Conservation (phyloP, 2,329 filamentous ascomycete species). For the Neonectria punicea region DNA sequence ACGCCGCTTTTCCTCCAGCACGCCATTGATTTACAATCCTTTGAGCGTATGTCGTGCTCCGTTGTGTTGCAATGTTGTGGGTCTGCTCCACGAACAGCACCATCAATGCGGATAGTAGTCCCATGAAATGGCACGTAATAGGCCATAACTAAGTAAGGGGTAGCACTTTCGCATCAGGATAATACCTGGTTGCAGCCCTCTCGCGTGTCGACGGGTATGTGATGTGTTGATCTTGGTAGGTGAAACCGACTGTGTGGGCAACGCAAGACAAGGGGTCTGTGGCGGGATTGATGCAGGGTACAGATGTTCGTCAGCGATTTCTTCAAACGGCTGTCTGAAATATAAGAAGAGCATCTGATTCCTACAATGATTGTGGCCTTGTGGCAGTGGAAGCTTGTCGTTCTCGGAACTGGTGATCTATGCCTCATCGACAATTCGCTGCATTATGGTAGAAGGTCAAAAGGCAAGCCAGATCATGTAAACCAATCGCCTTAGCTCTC, state of each 20-base stretch:
- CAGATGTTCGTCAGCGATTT: neutral
- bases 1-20: neutral
- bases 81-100: neutral
- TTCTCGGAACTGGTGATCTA: neutral
- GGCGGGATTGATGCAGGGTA: neutral
- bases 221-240: neutral
- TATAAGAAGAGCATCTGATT: no score
- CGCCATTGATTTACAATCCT: neutral
- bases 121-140: neutral
- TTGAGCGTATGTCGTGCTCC: neutral
- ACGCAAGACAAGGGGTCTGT: neutral
- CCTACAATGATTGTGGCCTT: no score
- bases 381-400: no score
- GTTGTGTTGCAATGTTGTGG: neutral
- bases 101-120: neutral
- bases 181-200: neutral
- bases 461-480: neutral
- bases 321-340: neutral
- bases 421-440: neutral
- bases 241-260: neutral
- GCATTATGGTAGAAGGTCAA: neutral
- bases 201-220: neutral
- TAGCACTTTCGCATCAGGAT: neutral
- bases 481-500: neutral
- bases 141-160: neutral